Conservation (phyloP, 1,284 basidiomycete genomes). For the Cutaneotrichosporon curvatum region DNA sequence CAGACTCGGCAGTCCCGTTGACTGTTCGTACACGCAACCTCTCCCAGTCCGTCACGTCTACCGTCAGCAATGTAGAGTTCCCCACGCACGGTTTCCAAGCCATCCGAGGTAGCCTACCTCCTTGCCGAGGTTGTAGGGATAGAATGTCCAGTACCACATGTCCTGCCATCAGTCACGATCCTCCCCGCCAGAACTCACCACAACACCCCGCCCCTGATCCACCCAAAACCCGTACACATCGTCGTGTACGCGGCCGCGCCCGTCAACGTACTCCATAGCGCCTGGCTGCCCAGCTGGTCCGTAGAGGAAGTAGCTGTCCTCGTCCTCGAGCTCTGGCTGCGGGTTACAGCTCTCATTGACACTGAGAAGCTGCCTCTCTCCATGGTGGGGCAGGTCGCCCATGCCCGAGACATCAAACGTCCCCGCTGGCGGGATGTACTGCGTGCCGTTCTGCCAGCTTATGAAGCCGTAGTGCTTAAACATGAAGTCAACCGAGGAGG, state of each 20-base stretch:
- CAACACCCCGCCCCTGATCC: conserved; percentile 30
- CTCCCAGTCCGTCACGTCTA: conserved; percentile 44
- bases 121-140: conserved; percentile 45
- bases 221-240: conserved; percentile 43
- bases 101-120: conserved; percentile 34
- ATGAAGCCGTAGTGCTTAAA: conserved; percentile 30
- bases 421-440: neutral
- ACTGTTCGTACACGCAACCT: conserved; percentile 35
- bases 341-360: conserved; percentile 32
- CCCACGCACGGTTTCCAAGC: conserved; percentile 39
- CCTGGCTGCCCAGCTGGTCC: conserved; percentile 31
- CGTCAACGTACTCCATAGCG: conserved; percentile 18
- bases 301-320: conserved; percentile 28
- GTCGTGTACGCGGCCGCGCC: conserved; percentile 27
- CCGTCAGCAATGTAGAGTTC: neutral
- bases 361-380: conserved; percentile 21
- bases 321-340: conserved; percentile 28
- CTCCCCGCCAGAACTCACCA: conserved; percentile 23
- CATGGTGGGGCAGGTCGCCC: conserved; percentile 17
- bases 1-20: conserved; percentile 34
- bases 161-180: conserved; percentile 22
- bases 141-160: conserved; percentile 44
- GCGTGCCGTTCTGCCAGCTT: neutral
- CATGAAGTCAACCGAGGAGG: conserved; percentile 41
- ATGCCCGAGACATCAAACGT: conserved; percentile 18